Base-by-base conservation (phyloP, 768 basidiomycete species). In the Mycena chlorophos region DNA sequence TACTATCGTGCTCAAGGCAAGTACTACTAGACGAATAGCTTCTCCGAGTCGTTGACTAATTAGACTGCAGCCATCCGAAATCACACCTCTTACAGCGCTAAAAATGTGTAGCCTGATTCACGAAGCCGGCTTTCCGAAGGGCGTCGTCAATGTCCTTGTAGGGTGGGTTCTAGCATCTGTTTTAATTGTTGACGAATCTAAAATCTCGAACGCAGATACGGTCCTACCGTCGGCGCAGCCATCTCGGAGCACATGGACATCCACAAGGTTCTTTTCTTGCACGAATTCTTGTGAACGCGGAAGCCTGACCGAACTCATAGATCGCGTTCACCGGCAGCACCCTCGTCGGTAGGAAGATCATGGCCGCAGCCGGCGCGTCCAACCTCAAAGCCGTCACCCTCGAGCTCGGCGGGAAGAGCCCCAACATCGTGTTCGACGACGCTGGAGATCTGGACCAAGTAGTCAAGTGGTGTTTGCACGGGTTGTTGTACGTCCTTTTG, bases 261-360 rank as follows among this genome's bases (percentile, higher is more conserved):
- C 57, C 77, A 81, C 53, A 86, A 86, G 67, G 69, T 85, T 2
- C 25, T 25, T 38, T 22, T 5, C 13, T 19, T 37, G 34, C 34
- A 37, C n/a, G 34, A 10, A 37, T 10, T 37, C 34, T 37, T 10
- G 12, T 37, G 34, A 37, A 37, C 34, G 10, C 12, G 34, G n/a
- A 10, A n/a, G 34, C 12, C 22, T 14, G n/a, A n/a, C n/a, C n/a
- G n/a, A n/a, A n/a, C n/a, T n/a, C n/a, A 5, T 20, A 86, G 73
- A 71, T 89, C 56, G 81, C 86, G 0, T 88, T 89, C 74, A 89
- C 88, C 4, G 88, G 88, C n/a, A 81, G 79, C 51, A 86, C 86
- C 3, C 67, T 78, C 45, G 80, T 83, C 50, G 88, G 87, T 16
- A 77, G 86, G 12, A 78, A 77, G 59, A 81, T 88, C 68, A 78